Base-by-base conservation (phyloP, 768 basidiomycete genomes). In the Tylopilus sp. region DNA sequence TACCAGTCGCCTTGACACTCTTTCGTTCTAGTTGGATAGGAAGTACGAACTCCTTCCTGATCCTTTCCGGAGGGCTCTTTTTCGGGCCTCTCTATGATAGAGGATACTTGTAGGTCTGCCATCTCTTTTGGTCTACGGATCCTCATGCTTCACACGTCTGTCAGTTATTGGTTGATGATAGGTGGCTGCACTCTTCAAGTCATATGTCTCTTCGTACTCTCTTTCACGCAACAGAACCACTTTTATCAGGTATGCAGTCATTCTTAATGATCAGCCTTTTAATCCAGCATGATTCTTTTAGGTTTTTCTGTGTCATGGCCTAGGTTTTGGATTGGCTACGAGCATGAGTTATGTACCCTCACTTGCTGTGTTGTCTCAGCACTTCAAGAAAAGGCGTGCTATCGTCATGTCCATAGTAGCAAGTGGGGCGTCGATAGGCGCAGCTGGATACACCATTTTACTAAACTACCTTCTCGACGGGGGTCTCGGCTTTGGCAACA, bases 1-100 rank as follows among this genome's bases (percentile, higher is more conserved):
- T 22, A 9, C 22, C 17, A n/a, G 31, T 31, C 34, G 14, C 12
- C 37, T 31, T 48, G 26, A 54, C n/a, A 9, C 24, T 37, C 7
- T n/a, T 17, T 12, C 22, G 1, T 45, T 45, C 31, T 51, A 74
- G 71, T 6, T 76, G 71, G 72, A 76, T 83, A 56, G 81, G 81
- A 24, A 78, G 80, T 45, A 68, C 74, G 5, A 78, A 81, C 50
- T 58, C 79, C 2, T 73, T 78, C 43, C 59, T 82, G 16, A 61
- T 75, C 6, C 57, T 81, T 19, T 72, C 74, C 0, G 69, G 71
- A 31, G 79, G 80, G 1, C 63, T 80, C 26, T 58, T 81, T 40
- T 71, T 76, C 17, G 81, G 82, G 4, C 71, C 74, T n/a, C 70
- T 75, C 6, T 77, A 78, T 56, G 82, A 83, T 48, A 70, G 63